Evolutionary conservation across 2,329 filamentous ascomycete species (phyloP), one percentile per base, ranked within the genome.

Genomic region (Claviceps pazoutovae): DNA sequence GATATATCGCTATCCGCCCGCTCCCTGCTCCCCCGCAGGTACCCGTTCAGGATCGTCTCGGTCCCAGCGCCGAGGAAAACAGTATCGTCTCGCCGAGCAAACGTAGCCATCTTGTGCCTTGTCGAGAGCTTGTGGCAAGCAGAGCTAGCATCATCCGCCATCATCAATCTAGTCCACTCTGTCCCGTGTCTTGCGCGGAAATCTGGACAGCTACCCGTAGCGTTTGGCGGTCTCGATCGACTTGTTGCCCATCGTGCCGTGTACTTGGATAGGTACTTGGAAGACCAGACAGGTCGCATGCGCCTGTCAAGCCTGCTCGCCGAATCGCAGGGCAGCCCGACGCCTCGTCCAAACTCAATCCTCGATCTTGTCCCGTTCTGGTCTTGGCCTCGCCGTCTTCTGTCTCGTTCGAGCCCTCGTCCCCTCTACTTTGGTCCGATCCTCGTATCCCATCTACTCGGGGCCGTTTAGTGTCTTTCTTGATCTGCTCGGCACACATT

Each of bases 281-380:
- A 8, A 30, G 26, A 34, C 4, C 36, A 42, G 16, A 26, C 5
- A 47, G n/a, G 47, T 30, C n/a, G 50, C 39, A 37, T 46, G 46
- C 36, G 47, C 36, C 43, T 38, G 45, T 46, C 46, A 48, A 52
- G 19, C 41, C 38, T 45, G 9, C 37, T 45, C 45, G 45, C 38
- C 49, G 49, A 50, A 51, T 51, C 53, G 34, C 39, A 52, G 30
- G 37, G 30, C 49, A 48, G 48, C 48, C 53, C 21, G 46, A 52
- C 44, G 50, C 44, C 50, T 48, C 48, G 45, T 17, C 26, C 8
- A 54, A 55, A 55, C 51, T 55, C 43, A 51, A 55, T 53, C 44
- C 44, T 45, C n/a, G 37, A 48, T 23, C 48, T 48, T 51, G 51
- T 53, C 53, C 53, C 51, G 19, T 55, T 55, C 48, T 48, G 51